A percentile compares a stretch with the other conserved stretches of the same genome.
Evolutionary conservation across 164 flowering plant genomes (phyloP).

Genomic region (Dillenia suffruticosa): DNA sequence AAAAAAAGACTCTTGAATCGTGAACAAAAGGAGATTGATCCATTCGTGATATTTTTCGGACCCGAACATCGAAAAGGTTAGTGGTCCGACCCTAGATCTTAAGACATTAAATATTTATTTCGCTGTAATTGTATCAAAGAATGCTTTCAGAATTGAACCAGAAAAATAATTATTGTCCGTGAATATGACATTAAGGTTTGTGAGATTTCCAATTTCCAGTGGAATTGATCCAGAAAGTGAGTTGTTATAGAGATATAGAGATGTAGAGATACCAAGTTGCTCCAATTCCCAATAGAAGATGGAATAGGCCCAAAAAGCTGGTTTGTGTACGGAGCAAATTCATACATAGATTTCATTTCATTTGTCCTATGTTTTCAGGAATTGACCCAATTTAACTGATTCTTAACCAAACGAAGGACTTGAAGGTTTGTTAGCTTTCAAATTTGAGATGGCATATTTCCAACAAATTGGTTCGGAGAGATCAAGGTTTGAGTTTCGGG

Average conservation of each 20-base stretch:
- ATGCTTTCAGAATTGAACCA: slow-evolving; percentile 9
- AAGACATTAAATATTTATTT: no score
- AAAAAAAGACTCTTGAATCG: no score
- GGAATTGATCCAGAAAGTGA: slow-evolving; percentile 12
- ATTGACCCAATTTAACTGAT: slow-evolving; percentile 2
- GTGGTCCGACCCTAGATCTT: no score
- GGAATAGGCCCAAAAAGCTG: slow-evolving; percentile 11
- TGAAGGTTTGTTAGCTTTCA: no score
- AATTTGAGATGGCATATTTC: background rate
- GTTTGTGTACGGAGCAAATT: slow-evolving; percentile 10
- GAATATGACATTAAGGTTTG: slow-evolving; percentile 4
- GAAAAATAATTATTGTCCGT: slow-evolving; percentile 4
- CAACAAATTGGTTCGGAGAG: slow-evolving; percentile 7
- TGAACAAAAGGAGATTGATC: no score
- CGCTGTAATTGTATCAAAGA: no score
- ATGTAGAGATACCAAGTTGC: background rate
- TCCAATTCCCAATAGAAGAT: slow-evolving; percentile 8
- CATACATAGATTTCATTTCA: slow-evolving; percentile 3
- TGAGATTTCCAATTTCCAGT: slow-evolving; percentile 12
- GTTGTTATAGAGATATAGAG: slow-evolving; percentile 6
- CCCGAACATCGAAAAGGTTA: no score
- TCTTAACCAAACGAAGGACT: no score
- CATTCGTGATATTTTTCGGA: no score
- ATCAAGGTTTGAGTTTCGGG: slow-evolving; percentile 3
- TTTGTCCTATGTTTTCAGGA: slow-evolving; percentile 9